Evolutionary conservation across 352 stramenopile species (phyloP), one percentile per base, ranked within the genome.

Genomic region (Globisporangium okanoganense): DNA sequence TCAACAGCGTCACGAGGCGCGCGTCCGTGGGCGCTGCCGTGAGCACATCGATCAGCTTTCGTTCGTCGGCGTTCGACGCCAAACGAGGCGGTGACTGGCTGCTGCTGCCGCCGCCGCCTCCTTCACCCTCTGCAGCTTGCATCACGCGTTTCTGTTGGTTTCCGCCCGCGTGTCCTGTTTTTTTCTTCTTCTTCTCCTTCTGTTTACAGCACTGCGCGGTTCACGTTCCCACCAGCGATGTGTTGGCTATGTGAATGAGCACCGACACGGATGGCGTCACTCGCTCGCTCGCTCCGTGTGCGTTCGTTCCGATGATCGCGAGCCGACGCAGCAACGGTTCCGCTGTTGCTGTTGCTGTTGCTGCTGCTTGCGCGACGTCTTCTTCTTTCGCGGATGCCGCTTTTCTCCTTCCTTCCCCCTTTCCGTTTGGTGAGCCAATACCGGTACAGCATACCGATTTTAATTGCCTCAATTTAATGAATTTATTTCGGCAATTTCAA

Each of bases 31-130:
- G 54, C 16, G 74, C 72, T 18, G 79, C 69, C 38, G 88, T 62
- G 4, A 95, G 52, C 33, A 90, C 62, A 25, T 92, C 74, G 38
- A 92, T 74, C 24, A 95, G 64, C 31, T 78, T 78, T 50, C 62
- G 63, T 58, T 95, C 86, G 44, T 77, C 73, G 22, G 71, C 65
- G 33, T 57, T 79, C 44, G 82, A 78, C 6, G 40, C 18, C 35
- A 8, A 24, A 6, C 35, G 52, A 36, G 35, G n/a, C 40, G n/a
- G 43, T 12, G 48, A 40, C 18, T n/a, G 48, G 18, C 8, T 9
- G n/a, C 20, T 7, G 22, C 14, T 8, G 14, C 18, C 14, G 3
- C n/a, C 22, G 12, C 53, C 59, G 12, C 27, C 47, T 25, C 51
- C 51, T 53, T 50, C 57, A 6, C 36, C 38, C 44, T 63, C 33